Conservation (phyloP, 2,329 filamentous ascomycete species). For the Fusarium decemcellulare region DNA sequence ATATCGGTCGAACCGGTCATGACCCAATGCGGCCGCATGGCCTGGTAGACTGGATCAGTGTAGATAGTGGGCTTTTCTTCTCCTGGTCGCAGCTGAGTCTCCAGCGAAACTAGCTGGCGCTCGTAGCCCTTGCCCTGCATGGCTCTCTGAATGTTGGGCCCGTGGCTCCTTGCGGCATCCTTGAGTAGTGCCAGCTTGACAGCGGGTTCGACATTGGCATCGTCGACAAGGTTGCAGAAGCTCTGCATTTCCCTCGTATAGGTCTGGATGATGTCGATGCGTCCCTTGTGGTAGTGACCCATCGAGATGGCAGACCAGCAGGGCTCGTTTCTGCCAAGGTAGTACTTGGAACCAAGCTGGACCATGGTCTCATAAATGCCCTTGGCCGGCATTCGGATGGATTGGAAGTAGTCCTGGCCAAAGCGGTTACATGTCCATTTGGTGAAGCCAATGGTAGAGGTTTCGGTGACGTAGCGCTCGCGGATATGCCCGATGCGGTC, state of each 20-base stretch:
- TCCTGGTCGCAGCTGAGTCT: background rate
- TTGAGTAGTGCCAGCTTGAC: background rate
- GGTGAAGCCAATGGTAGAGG: constrained; percentile 1
- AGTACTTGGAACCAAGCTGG: background rate
- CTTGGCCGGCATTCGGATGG: background rate
- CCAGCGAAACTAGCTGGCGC: background rate
- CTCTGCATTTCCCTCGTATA: background rate
- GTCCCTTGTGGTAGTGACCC: background rate
- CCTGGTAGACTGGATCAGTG: background rate
- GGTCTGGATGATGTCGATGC: background rate
- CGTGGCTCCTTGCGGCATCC: background rate
- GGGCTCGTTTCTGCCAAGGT: background rate
- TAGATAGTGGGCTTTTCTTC: background rate
- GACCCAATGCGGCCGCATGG: background rate
- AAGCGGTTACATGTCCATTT: background rate
- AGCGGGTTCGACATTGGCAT: background rate
- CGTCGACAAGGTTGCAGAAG: background rate
- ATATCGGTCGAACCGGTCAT: background rate
- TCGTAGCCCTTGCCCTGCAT: constrained; percentile 3
- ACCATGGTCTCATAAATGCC: background rate
- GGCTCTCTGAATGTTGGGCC: background rate
- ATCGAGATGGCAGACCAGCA: constrained; percentile 5
- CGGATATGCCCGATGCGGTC: background rate
- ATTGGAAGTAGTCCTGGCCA: background rate
- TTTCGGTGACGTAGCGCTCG: background rate